Evolutionary conservation across 805 yeast genomes (phyloP), one percentile per base, ranked within the genome.

Genomic region (Barnettozyma siamensis): DNA sequence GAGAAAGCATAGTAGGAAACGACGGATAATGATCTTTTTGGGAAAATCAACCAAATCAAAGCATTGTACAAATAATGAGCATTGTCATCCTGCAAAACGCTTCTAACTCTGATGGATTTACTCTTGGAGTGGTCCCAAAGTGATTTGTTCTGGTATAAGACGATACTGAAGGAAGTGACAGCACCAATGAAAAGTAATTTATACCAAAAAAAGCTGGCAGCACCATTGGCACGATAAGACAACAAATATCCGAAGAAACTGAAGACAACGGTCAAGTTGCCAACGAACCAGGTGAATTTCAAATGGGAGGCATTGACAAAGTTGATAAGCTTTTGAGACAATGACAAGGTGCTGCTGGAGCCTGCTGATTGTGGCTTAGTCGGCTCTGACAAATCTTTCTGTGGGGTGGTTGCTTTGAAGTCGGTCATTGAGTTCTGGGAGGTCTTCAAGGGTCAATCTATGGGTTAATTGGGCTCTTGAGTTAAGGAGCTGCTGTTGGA

Each of bases 1-100:
- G 96, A 82, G 62, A 83, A 89, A 42, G 85, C 66, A 35, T 77
- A 67, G 57, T 84, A 88, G 41, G 97, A 95, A 19, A 80, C 59
- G 47, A 83, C 65, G 2, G 95, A 73, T 41, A 85, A 58, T 47
- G 76, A 74, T 45, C 72, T 76, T 35, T 82, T 78, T 50, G 88
- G 73, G 43, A 80, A 58, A 6, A 75, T 47, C 55, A 73, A 63
- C 78, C 79, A 76, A 33, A 67, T 68, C 46, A 73, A 49, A 37
- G 80, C 79, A 44, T 80, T 63, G 32, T 69, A 59, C 39, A 85
- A 69, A 63, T 88, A 89, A 50, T 87, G 91, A 42, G 75, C 66
- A 58, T 84, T 85, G 57, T 83, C 93, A 60, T 86, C 82, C 8
- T 62, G 64, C 18, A 74, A 50, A 33, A 76, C 49, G 1, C 59